A percentile compares a stretch with the other conserved stretches of the same genome.
Evolutionary conservation across 2,329 filamentous ascomycete species (phyloP).

Genomic region (Colletotrichum limetticola): DNA sequence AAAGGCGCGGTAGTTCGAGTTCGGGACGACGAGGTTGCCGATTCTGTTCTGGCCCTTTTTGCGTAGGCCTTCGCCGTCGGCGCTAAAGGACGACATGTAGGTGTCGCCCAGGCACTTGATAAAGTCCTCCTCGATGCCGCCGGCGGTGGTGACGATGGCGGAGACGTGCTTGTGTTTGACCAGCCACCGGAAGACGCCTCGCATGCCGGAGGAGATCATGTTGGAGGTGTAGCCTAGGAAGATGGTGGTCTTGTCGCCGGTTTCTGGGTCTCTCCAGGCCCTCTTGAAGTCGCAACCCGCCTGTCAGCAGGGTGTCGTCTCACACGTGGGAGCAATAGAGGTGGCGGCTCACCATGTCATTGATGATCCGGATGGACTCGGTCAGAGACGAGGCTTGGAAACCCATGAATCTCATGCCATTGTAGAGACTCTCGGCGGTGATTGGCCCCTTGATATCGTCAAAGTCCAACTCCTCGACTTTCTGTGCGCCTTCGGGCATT

Average conservation of each 20-base stretch:
- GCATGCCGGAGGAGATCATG: constrained; percentile 93
- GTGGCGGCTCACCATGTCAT: constrained; percentile 82
- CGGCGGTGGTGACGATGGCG: constrained; percentile 93
- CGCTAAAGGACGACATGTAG: constrained; percentile 88
- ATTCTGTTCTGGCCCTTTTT: constrained; percentile 93
- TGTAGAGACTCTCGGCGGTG: constrained; percentile 85
- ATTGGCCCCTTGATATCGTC: constrained; percentile 81
- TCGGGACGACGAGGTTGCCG: constrained; percentile 94
- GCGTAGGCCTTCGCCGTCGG: constrained; percentile 80
- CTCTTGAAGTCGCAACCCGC: constrained; percentile 56
- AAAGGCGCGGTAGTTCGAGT: constrained; percentile 96
- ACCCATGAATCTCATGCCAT: constrained; percentile 88
- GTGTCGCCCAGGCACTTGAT: constrained; percentile 98
- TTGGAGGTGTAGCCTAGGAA: constrained; percentile 99
- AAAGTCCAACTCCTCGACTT: constrained; percentile 93
- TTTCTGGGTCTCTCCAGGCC: constrained; percentile 83
- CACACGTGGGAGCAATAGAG: constrained; percentile 1
- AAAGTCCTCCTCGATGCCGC: constrained; percentile 95
- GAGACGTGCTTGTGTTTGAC: constrained; percentile 94
- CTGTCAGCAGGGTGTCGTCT: constrained; percentile 36
- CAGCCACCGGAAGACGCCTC: constrained; percentile 91
- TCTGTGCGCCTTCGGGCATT: constrained; percentile 80
- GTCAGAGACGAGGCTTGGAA: constrained; percentile 77
- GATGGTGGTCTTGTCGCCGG: constrained; percentile 84
- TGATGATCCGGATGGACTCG: constrained; percentile 91